Base-by-base conservation (phyloP, 2,329 filamentous ascomycete genomes). In the Fusarium phyllophilum region DNA sequence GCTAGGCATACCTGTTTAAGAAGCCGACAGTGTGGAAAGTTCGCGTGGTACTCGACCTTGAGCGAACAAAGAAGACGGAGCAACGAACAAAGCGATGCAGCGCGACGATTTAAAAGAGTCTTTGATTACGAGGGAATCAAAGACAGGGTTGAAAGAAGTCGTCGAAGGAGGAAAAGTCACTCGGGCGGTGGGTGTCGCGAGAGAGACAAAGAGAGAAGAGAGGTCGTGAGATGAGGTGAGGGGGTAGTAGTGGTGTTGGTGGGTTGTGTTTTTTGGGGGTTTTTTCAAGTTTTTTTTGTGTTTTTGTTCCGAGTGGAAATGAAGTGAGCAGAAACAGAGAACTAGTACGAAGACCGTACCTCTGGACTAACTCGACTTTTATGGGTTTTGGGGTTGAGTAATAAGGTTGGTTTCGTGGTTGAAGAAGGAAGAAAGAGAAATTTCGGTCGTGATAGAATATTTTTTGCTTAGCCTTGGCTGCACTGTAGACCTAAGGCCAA, bases 221-320 rank as follows among this genome's bases (percentile, higher is more conserved):
- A 41, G 67, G 67, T 68, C 66, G 57, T 68, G 73, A 68, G 66
- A 62, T 65, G 73, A 68, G 65, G 72, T 68, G 73, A 68, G 65
- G 72, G 70, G 76, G 74, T 73, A 29, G 51, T 54, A 41, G 34
- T 41, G 51, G 51, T 55, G 36, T 55, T 55, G 71, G 72, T 71
- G 66, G 70, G 75, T 73, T 75, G 75, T 69, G 72, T 90, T 84
- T 87, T 90, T 89, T 84, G 84, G 81, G 80, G 80, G 75, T 82
- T 82, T 84, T 89, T 90, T 89, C 86, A 84, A 84, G 80, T 79
- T 89, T 90, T 90, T 90, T 89, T 87, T 82, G 79, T 84, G 83
- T 83, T 83, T 88, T 88, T 88, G 84, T 85, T 81, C 70, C 83
- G 82, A 82, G 81, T 83, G 82, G 81, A 80, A 85, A 84, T 71